phyloP scores from a whole-genome alignment of 345 rosid genomes.

The Barbarea vulgaris region DNA sequence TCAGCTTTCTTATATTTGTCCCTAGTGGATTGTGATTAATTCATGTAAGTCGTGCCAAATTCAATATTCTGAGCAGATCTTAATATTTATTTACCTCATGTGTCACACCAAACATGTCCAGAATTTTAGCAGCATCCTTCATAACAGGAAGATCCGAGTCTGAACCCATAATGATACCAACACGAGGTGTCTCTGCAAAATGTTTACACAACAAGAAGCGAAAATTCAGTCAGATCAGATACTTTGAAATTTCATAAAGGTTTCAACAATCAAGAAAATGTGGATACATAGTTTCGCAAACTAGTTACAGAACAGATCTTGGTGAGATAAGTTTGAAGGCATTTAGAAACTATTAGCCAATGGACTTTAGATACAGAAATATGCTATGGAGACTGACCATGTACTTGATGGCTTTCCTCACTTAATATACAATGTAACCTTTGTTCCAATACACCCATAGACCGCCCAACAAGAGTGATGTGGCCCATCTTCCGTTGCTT shows the following conservation, averaged over 20 bases:
- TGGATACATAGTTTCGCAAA: not conserved
- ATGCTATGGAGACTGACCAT: constrained; percentile 50
- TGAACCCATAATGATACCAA: constrained; percentile 95
- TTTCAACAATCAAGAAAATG: not conserved
- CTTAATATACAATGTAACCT: constrained; percentile 56
- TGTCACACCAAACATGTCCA: constrained; percentile 67
- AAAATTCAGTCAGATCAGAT: not conserved
- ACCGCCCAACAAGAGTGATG: constrained; percentile 77
- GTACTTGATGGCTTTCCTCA: constrained; percentile 47
- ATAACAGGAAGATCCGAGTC: constrained; percentile 96
- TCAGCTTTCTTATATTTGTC: not conserved
- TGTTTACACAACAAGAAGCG: constrained; percentile 28
- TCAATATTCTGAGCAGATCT: constrained; percentile 1
- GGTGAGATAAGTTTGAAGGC: not conserved
- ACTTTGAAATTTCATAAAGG: not conserved
- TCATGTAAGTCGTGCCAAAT: not conserved
- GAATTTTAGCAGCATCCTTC: constrained; percentile 86
- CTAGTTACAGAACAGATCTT: not conserved
- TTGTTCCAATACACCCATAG: constrained; percentile 67
- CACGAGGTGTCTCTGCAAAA: constrained; percentile 62
- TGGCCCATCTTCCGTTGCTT: constrained; percentile 97
- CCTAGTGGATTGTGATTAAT: not conserved
- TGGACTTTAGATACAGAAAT: not conserved
- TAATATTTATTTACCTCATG: constrained; percentile 57
- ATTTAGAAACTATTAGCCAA: not conserved